phyloP scores from a whole-genome alignment of 345 rosid species.

The Heritiera fomes region DNA sequence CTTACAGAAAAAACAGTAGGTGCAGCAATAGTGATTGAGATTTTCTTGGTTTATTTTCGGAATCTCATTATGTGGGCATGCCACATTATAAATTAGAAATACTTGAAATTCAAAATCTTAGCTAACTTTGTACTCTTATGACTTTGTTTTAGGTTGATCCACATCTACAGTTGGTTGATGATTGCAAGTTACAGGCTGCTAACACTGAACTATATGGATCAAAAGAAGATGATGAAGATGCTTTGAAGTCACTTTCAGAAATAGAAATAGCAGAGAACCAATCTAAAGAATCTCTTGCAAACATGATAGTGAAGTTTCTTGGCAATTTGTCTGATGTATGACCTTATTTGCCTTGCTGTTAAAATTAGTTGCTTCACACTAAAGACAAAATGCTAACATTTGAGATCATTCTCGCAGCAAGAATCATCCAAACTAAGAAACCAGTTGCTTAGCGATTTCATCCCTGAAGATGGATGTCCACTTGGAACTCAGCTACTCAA shows the following conservation, averaged over 20 bases:
- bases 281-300: conserved; percentile 51
- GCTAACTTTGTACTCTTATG: conserved; percentile 17
- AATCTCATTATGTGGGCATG: background rate
- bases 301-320: conserved; percentile 51
- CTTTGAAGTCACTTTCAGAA: conserved; percentile 47
- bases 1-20: conserved; percentile 53
- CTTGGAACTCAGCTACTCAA: conserved; percentile 48
- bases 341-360: conserved; percentile 7
- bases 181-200: conserved; percentile 55
- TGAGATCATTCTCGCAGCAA: conserved; percentile 37
- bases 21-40: conserved; percentile 1
- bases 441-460: conserved; percentile 55
- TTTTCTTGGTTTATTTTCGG: background rate
- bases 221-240: conserved; percentile 59
- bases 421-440: conserved; percentile 40
- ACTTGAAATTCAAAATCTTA: conserved; percentile 4
- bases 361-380: background rate
- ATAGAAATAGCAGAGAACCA: conserved; percentile 48
- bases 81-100: background rate
- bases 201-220: conserved; percentile 49
- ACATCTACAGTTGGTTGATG: conserved; percentile 54
- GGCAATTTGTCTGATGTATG: conserved; percentile 57
- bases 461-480: conserved; percentile 64
- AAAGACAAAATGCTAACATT: background rate
- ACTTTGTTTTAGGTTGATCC: conserved; percentile 52